Base-by-base conservation (phyloP, 345 rosid genomes). In the Anastatica hierochuntica region DNA sequence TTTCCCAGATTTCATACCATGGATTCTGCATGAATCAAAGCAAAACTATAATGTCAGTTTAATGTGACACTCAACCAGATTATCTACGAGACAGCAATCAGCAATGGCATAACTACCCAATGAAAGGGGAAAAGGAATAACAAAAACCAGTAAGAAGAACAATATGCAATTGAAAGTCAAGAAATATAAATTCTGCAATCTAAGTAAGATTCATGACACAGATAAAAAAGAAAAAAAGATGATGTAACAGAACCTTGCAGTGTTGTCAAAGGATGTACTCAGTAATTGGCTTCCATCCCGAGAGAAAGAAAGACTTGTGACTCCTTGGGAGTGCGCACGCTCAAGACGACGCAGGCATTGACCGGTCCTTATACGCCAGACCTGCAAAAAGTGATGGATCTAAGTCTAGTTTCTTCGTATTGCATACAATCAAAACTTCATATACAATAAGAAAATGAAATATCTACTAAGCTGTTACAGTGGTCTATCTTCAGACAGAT, bases 201-300 rank as follows among this genome's bases (percentile, higher is more conserved):
- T n/a, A n/a, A n/a, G n/a, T n/a, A n/a, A n/a, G n/a, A n/a, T n/a
- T n/a, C n/a, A n/a, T n/a, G n/a, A n/a, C n/a, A n/a, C 36, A 19
- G 14, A 37, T 13, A 50, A 17, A 51, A 14, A 41, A 43, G 31
- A 29, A 27, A 48, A 43, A 44, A 17, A 49, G n/a, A n/a, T n/a
- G n/a, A 30, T 11, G 12, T 27, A 63, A 14, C 44, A 30, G 45
- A 44, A 88, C 95, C 99, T 88, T 56, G 99, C 92, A 17, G 95
- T 80, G 66, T 71, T 70, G 64, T 94, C 99, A 74, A 94, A 88
- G 56, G 99, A 94, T 63, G 99, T 74, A 72, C 94, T 88, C 40
- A 88, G 77, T 50, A 94, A 72, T 70, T 94, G 99, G 66, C 81
- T 94, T 61, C 99, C 97, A 77, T 88, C 99, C 36, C 97, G 87